Evolutionary conservation across 441 rosid species (phyloP).

Genomic region (Hura crepitans): DNA sequence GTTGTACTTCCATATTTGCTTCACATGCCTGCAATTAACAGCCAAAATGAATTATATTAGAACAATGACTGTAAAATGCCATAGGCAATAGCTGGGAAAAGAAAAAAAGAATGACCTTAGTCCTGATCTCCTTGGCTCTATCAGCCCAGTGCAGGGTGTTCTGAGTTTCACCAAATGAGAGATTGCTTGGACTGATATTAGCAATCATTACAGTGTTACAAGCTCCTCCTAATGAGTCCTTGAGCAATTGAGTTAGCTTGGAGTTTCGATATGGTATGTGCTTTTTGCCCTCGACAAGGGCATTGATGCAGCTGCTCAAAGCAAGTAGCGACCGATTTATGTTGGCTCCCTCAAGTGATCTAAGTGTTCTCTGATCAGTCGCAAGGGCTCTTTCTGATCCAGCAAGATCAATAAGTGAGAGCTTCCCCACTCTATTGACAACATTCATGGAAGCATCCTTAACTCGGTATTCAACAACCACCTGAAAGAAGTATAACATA

Average conservation of each 20-base stretch:
- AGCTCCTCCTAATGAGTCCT: slow-evolving; percentile 84
- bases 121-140: slow-evolving; percentile 80
- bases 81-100: not conserved
- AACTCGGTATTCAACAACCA: slow-evolving; percentile 64
- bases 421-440: slow-evolving; percentile 63
- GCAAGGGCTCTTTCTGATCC: slow-evolving; percentile 96
- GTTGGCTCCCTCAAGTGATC: slow-evolving; percentile 92
- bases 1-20: slow-evolving; percentile 45
- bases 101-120: slow-evolving; percentile 40
- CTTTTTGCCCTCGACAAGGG: slow-evolving; percentile 92
- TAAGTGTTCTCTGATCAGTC: slow-evolving; percentile 81
- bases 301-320: slow-evolving; percentile 87
- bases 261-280: slow-evolving; percentile 91
- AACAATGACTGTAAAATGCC: not conserved
- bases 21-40: slow-evolving; percentile 44
- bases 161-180: slow-evolving; percentile 84
- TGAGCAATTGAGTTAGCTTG: slow-evolving; percentile 90
- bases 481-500: slow-evolving; percentile 37
- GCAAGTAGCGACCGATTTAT: slow-evolving; percentile 91
- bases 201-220: slow-evolving; percentile 96
- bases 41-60: slow-evolving; percentile 10
- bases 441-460: slow-evolving; percentile 65
- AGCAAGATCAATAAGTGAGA: slow-evolving; percentile 89
- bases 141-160: slow-evolving; percentile 97
- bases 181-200: slow-evolving; percentile 85